These are phyloP conservation scores for Lindgomyces ingoldianus DNA, from an alignment of 495 filamentous ascomycete species.

Conservation along the genomic window DNA sequence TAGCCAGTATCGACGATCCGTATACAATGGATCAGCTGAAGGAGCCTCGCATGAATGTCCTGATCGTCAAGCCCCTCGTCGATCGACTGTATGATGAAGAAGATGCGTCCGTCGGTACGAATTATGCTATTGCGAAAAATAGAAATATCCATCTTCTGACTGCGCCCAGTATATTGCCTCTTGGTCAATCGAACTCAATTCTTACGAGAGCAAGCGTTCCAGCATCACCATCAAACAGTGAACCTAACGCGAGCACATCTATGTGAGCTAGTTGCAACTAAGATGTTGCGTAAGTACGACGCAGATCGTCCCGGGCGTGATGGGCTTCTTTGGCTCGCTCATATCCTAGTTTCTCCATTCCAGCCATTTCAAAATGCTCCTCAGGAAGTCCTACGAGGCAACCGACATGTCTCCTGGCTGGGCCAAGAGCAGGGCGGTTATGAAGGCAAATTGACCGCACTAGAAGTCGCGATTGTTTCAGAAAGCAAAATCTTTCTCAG, in stretches of 20 bases:
- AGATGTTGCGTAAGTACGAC: slow-evolving; percentile 65
- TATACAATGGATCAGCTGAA: slow-evolving; percentile 68
- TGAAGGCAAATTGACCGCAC: slow-evolving; percentile 63
- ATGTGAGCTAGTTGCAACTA: slow-evolving; percentile 67
- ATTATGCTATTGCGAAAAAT: neutral
- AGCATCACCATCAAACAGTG: slow-evolving; percentile 69
- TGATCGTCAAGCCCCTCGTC: slow-evolving; percentile 67
- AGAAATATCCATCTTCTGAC: slow-evolving; percentile 5
- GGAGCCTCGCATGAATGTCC: slow-evolving; percentile 69
- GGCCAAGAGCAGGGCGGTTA: slow-evolving; percentile 51
- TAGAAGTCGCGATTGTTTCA: slow-evolving; percentile 71
- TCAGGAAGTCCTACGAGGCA: slow-evolving; percentile 50
- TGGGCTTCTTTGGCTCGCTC: slow-evolving; percentile 65
- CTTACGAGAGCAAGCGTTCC: slow-evolving; percentile 63
- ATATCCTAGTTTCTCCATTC: slow-evolving; percentile 72
- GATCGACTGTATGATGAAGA: slow-evolving; percentile 68
- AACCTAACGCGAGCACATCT: slow-evolving; percentile 65
- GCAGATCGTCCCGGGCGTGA: slow-evolving; percentile 64
- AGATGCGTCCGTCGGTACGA: slow-evolving; percentile 64
- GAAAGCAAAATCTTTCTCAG: slow-evolving; percentile 68
- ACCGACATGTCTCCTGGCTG: slow-evolving; percentile 49
- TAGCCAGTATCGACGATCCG: slow-evolving; percentile 55
- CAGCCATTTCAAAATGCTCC: slow-evolving; percentile 72
- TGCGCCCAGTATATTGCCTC: slow-evolving; percentile 61
- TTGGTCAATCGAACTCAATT: slow-evolving; percentile 72